Percentiles rank a stretch among this genome's conserved stretches.
These are phyloP conservation scores for Saturnispora ahearnii DNA, from an alignment of 805 yeast species.

Conservation along the genomic window DNA sequence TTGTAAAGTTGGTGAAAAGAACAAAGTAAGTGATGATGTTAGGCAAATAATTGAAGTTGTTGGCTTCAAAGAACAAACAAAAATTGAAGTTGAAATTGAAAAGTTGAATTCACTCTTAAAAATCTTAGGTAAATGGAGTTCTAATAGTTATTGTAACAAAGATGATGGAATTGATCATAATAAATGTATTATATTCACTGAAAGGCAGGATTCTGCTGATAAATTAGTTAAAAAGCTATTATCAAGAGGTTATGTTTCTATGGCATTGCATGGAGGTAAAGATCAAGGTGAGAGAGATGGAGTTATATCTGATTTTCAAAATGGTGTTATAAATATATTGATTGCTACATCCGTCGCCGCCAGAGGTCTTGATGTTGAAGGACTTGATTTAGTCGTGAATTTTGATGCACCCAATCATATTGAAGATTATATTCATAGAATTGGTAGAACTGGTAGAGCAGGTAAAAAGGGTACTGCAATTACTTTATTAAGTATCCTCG, in stretches of 20 bases:
- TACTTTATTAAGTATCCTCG: conserved; percentile 56
- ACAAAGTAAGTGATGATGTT: conserved; percentile 75
- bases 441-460: conserved; percentile 94
- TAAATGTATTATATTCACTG: conserved; percentile 74
- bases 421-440: conserved; percentile 94
- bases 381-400: conserved; percentile 69
- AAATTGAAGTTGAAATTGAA: conserved; percentile 33
- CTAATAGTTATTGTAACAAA: conserved; percentile 12
- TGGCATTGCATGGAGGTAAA: conserved; percentile 86
- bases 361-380: conserved; percentile 89
- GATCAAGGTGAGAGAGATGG: conserved; percentile 74
- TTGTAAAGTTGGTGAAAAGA: conserved; percentile 70
- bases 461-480: conserved; percentile 64
- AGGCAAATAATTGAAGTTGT: conserved; percentile 62
- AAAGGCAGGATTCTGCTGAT: conserved; percentile 85
- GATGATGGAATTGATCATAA: conserved; percentile 18
- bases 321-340: conserved; percentile 51
- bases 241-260: conserved; percentile 46
- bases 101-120: conserved; percentile 51
- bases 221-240: conserved; percentile 45
- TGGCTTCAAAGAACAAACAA: conserved; percentile 34
- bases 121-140: conserved; percentile 35
- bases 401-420: conserved; percentile 77
- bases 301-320: conserved; percentile 62
- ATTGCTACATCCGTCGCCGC: conserved; percentile 95